phyloP scores from a whole-genome alignment of 2,329 filamentous ascomycete species.

The Sarocladium kiliense region DNA sequence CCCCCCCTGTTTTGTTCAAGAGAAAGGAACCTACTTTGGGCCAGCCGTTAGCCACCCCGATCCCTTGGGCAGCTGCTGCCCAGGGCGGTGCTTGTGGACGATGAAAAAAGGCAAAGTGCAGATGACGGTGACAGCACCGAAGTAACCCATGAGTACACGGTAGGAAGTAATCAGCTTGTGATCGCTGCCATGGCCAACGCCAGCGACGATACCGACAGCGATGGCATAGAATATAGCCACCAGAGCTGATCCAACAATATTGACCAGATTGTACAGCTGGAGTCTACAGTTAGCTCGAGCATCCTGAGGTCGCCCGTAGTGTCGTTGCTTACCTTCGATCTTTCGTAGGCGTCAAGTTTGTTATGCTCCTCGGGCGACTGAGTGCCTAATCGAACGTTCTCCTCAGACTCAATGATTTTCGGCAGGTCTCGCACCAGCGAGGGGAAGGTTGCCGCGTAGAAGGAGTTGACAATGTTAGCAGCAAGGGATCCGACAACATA shows the following conservation, averaged over 20 bases:
- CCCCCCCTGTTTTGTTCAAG: too few species aligned
- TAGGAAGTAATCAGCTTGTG: conserved; percentile 14
- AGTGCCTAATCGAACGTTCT: conserved; percentile 12
- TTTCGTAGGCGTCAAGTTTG: conserved; percentile 16
- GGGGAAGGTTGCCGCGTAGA: conserved; percentile 17
- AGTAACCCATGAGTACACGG: conserved; percentile 16
- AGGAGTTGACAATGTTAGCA: conserved; percentile 16
- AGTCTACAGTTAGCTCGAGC: too few species aligned
- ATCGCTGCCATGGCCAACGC: conserved; percentile 13
- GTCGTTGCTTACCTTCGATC: conserved; percentile 14
- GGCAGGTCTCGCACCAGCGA: conserved; percentile 15
- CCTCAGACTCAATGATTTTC: conserved; percentile 15
- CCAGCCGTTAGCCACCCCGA: conserved; percentile 14
- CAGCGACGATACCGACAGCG: conserved; percentile 16
- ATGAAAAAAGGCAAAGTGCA: conserved; percentile 18
- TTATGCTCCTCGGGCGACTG: conserved; percentile 15
- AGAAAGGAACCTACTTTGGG: conserved; percentile 11
- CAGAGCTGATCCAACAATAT: conserved; percentile 16
- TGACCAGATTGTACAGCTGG: conserved; percentile 18
- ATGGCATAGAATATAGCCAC: conserved; percentile 16
- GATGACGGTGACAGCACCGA: conserved; percentile 15
- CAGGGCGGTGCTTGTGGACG: conserved; percentile 17
- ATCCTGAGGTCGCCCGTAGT: too few species aligned
- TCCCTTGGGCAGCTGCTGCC: conserved; percentile 16
- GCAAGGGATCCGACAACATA: conserved; percentile 16